Evolutionary conservation across 441 rosid genomes (phyloP).

Genomic region (Croton laevigatus): DNA sequence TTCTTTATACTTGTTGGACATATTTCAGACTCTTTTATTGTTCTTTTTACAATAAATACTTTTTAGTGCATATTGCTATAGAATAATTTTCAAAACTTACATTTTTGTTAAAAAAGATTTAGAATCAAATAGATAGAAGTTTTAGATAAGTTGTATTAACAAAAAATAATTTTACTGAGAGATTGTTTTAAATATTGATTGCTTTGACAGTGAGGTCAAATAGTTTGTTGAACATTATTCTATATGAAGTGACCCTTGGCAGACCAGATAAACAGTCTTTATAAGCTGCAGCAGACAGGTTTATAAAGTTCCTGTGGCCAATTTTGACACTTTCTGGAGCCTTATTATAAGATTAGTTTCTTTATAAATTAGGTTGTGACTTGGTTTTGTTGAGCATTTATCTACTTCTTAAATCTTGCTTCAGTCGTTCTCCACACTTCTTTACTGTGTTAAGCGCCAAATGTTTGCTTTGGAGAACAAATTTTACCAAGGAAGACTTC

Average conservation of each 20-base stretch:
- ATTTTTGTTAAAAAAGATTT: too few relatives aligned
- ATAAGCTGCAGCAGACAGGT: conserved; percentile 5
- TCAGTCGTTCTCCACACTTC: not conserved
- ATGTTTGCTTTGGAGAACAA: not conserved
- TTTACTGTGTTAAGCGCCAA: not conserved
- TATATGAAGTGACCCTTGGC: not conserved
- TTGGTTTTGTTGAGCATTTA: not conserved
- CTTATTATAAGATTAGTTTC: not conserved
- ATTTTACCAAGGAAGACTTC: not conserved
- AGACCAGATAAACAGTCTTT: not conserved
- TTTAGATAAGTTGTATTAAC: too few relatives aligned
- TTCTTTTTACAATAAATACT: too few relatives aligned
- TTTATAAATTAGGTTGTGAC: conserved; percentile 1
- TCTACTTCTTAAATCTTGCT: not conserved
- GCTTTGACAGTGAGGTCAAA: too few relatives aligned
- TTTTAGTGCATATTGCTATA: too few relatives aligned
- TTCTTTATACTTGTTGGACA: too few relatives aligned
- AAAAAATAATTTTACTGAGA: too few relatives aligned
- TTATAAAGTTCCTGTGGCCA: not conserved
- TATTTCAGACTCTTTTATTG: too few relatives aligned
- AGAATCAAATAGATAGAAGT: too few relatives aligned
- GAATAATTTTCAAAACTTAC: too few relatives aligned
- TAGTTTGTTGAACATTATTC: too few relatives aligned
- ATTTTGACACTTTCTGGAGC: not conserved
- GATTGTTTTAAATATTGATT: too few relatives aligned